Evolutionary conservation across 2,329 filamentous ascomycete genomes (phyloP), one percentile per base, ranked within the genome.

Genomic region (Calonectria montana): DNA sequence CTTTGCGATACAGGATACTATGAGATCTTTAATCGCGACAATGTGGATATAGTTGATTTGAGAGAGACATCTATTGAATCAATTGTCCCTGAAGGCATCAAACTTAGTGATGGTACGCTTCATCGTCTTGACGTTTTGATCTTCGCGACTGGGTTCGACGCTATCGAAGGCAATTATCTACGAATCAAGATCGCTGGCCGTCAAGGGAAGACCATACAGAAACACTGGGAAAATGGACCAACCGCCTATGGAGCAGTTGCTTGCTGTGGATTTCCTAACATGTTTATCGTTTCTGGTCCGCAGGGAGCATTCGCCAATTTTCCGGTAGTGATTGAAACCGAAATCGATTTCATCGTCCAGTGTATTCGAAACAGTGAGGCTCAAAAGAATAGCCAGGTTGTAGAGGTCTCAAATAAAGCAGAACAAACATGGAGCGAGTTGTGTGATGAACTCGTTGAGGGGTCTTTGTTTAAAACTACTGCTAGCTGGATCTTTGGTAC

Each of bases 41-140:
- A 87, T 39, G 86, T 90, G 2, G 75, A 84, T 2, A 75, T 90
- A 2, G 82, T 89, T 15, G 84, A 88, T 68, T 76, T 89, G n/a
- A 83, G 82, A 5, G 76, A 82, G 12, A 84, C 82, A 8, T 82
- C 84, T 0, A 87, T 89, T 65, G 76, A 79, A 5, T 74, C 78
- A 2, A 78, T 88, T 25, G 83, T 80, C 0, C 75, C 80, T 4
- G 81, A 75, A 0, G 86, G 86, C 0, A 80, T 87, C 55, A 74
- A 74, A 27, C 80, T 81, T 0, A 10, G 15, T 0, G 80, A 83
- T 21, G 82, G 82, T 3, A 81, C 80, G 1, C 73, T 81, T 2
- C 73, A 83, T 37, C 73, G 74, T 10, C 72, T 81, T 7, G 85
- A 87, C 67, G 78, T 84, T 8, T 72, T 87, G 35, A 79, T 83